These are phyloP conservation scores for Fusarium solani-melongenae DNA, from an alignment of 2,329 filamentous ascomycete genomes.

Conservation along the genomic window DNA sequence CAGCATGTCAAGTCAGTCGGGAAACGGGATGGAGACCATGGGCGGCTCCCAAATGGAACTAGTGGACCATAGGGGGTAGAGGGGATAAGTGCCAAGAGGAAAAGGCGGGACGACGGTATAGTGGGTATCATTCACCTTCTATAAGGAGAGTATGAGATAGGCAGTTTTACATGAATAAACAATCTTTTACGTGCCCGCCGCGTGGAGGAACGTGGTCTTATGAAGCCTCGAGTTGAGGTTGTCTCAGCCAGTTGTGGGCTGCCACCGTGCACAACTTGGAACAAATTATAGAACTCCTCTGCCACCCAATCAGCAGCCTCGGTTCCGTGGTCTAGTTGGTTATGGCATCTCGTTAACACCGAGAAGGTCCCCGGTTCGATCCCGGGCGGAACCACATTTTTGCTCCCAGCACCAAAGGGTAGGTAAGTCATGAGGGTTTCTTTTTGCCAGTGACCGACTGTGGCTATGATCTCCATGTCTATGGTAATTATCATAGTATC, in stretches of 20 bases:
- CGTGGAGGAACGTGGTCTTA: background rate
- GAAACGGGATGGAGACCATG: background rate
- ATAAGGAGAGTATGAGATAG: background rate
- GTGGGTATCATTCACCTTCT: background rate
- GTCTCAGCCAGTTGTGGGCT: background rate
- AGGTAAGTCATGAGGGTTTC: background rate
- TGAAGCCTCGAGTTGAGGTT: background rate
- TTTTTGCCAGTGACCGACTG: background rate
- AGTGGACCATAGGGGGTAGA: background rate
- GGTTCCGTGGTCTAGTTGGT: background rate
- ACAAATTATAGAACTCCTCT: accelerated
- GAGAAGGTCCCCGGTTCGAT: background rate
- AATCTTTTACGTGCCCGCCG: background rate
- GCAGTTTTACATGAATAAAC: background rate
- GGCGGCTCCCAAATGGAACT: background rate
- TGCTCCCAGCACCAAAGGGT: background rate
- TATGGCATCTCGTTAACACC: background rate
- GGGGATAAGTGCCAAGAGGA: background rate
- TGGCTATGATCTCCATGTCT: background rate
- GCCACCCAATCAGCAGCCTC: background rate
- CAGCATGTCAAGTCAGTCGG: background rate
- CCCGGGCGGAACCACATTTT: background rate
- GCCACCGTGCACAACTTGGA: background rate
- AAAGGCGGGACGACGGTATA: background rate
- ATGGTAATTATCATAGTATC: background rate